These are phyloP conservation scores for Rhodotorula mucilaginosa DNA, from an alignment of 1,284 basidiomycete genomes.

Conservation along the genomic window DNA sequence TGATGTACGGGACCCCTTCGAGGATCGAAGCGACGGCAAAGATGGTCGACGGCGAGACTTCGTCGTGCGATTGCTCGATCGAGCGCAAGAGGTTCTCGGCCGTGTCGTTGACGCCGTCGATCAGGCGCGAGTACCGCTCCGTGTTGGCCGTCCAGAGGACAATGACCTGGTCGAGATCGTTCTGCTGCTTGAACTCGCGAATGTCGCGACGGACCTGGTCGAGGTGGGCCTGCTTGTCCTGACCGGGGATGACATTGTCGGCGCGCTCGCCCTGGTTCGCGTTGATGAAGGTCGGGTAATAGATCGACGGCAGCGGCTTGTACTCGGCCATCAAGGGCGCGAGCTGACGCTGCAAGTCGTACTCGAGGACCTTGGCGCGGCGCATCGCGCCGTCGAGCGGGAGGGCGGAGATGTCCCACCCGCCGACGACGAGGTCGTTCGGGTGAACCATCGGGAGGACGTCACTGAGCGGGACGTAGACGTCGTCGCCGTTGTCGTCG, in stretches of 20 bases:
- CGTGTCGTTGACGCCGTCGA: constrained; percentile 93
- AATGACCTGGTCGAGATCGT: constrained; percentile 70
- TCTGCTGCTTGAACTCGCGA: constrained; percentile 81
- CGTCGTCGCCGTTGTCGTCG: constrained; percentile 82
- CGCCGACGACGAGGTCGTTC: constrained; percentile 94
- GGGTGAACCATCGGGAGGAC: constrained; percentile 98
- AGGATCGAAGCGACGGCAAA: constrained; percentile 96
- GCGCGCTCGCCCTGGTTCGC: constrained; percentile 96
- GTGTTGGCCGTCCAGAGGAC: constrained; percentile 72
- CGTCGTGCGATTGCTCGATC: constrained; percentile 80
- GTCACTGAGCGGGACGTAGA: constrained; percentile 88
- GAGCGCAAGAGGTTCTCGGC: constrained; percentile 80
- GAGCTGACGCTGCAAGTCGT: constrained; percentile 94
- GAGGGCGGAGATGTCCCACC: constrained; percentile 92
- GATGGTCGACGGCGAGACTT: constrained; percentile 91
- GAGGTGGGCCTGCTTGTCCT: constrained; percentile 85
- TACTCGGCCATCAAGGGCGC: constrained; percentile 78
- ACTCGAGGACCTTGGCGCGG: constrained; percentile 91
- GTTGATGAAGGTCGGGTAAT: constrained; percentile 81
- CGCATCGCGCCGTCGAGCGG: constrained; percentile 89
- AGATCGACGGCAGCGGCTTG: constrained; percentile 83
- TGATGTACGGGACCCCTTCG: constrained; percentile 82
- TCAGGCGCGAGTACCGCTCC: constrained; percentile 93
- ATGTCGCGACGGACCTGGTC: constrained; percentile 91
- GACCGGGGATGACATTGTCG: constrained; percentile 83